phyloP scores from a whole-genome alignment of 495 filamentous ascomycete species.

The Amniculicola lignicola region DNA sequence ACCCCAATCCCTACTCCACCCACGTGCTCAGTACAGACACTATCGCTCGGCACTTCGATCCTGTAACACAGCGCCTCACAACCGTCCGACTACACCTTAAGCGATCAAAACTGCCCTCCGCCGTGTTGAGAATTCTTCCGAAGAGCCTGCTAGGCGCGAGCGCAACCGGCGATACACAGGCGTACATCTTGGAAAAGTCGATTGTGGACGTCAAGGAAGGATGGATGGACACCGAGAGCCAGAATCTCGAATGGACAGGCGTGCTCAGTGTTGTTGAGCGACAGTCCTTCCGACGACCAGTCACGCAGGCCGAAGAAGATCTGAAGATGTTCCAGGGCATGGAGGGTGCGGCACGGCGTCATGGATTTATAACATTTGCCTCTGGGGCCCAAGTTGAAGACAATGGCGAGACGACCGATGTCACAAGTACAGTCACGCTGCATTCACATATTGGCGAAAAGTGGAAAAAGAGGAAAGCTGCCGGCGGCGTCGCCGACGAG shows the following conservation, averaged over 20 bases:
- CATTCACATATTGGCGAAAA: conserved; percentile 75
- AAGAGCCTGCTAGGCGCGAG: conserved; percentile 66
- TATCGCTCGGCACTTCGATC: conserved; percentile 81
- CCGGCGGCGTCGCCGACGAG: conserved; percentile 47
- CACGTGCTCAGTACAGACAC: conserved; percentile 97
- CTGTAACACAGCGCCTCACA: conserved; percentile 71
- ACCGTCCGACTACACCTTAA: conserved; percentile 92
- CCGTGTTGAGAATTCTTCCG: conserved; percentile 77
- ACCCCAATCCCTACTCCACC: conserved; percentile 92
- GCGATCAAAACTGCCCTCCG: conserved; percentile 80
- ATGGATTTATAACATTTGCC: conserved; percentile 22
- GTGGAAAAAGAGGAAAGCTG: conserved; percentile 51
- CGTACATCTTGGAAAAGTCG: conserved; percentile 89
- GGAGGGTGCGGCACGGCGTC: conserved; percentile 22
- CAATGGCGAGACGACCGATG: conserved; percentile 65
- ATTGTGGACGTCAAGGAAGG: conserved; percentile 85
- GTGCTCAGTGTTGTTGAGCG: conserved; percentile 89
- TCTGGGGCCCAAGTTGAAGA: conserved; percentile 38
- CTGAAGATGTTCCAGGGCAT: conserved; percentile 12
- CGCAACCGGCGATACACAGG: conserved; percentile 64
- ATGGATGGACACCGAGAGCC: conserved; percentile 54
- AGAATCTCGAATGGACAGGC: conserved; percentile 63
- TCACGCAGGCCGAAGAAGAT: conserved; percentile 21
- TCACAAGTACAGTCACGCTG: conserved; percentile 81
- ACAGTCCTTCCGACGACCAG: conserved; percentile 65